Evolutionary conservation across 2,329 filamentous ascomycete genomes (phyloP), one percentile per base, ranked within the genome.

Genomic region (Calonectria hongkongensis): DNA sequence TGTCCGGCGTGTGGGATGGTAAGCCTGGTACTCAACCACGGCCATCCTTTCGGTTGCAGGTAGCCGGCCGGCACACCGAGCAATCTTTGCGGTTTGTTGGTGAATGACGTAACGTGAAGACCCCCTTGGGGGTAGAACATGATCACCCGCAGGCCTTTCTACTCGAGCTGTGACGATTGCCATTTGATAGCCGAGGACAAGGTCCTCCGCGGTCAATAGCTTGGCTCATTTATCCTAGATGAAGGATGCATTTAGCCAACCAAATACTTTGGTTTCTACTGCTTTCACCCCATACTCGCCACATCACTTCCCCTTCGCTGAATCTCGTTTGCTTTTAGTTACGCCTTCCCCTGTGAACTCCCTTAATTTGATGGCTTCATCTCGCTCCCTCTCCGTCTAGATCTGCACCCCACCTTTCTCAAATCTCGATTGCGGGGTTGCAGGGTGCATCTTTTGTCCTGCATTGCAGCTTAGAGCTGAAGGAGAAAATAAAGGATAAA

Each of bases 401-500:
- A 47, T 47, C 43, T 47, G 43, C 43, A 47, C 43, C 43, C 43
- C 43, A 47, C 43, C 43, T 12, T 56, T 56, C 27, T 18, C 51
- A 13, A 33, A 33, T 36, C 51, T 56, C 51, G 30, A 56, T 56
- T 36, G 51, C 30, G 51, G 51, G 51, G 51, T 56, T 56, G 28
- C 51, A 18, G 28, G 30, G 8, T n/a, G 18, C 51, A 56, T 56
- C 30, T 5, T 33, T 33, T 33, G 30, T 33, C 4, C 30, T 33
- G 30, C 30, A 9, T 33, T 7, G n/a, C 28, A 56, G 9, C 30
- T 15, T 6, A 56, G 30, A 36, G 51, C 51, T 56, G 51, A 56
- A 21, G 30, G 28, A 56, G 51, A 12, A 56, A 56, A 21, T 36
- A 56, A 56, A 36, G 51, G 51, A 56, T 56, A 56, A 56, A 56